Percentiles rank a stretch among this genome's conserved stretches.
Conservation (phyloP, 2,329 filamentous ascomycete species). For the Diaporthe citriasiana region DNA sequence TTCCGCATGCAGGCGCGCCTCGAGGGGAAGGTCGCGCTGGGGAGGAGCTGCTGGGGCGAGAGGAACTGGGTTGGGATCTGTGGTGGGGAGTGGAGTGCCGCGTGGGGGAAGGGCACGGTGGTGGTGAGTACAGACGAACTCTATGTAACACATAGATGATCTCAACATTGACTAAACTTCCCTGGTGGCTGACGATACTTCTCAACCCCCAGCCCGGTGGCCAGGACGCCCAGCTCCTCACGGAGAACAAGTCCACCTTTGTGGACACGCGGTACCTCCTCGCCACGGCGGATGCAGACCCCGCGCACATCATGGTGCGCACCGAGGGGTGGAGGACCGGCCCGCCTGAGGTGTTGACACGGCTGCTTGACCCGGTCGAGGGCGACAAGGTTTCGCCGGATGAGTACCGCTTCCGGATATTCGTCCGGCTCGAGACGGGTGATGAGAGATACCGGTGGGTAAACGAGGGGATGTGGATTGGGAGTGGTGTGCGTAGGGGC, state of each 20-base stretch:
- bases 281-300: conserved; percentile 38
- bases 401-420: conserved; percentile 40
- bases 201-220: conserved; percentile 37
- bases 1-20: conserved; percentile 42
- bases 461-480: conserved; percentile 39
- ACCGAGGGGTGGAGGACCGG: conserved; percentile 44
- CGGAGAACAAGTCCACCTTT: conserved; percentile 41
- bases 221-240: conserved; percentile 44
- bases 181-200: not conserved
- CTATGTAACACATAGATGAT: too few relatives aligned
- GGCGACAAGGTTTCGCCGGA: conserved; percentile 37
- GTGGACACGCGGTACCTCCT: conserved; percentile 44
- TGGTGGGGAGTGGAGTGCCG: conserved; percentile 42
- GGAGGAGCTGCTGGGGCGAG: conserved; percentile 40
- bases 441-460: conserved; percentile 39
- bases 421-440: conserved; percentile 39
- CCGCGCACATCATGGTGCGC: conserved; percentile 45
- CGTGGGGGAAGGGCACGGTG: conserved; percentile 43
- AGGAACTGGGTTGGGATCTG: conserved; percentile 44
- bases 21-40: conserved; percentile 40
- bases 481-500: conserved; percentile 36
- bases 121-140: too few relatives aligned
- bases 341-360: conserved; percentile 41
- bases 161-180: not conserved
- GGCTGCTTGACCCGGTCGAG: conserved; percentile 42